phyloP scores from a whole-genome alignment of 2,329 filamentous ascomycete species.

The Beauveria rudraprayagi region DNA sequence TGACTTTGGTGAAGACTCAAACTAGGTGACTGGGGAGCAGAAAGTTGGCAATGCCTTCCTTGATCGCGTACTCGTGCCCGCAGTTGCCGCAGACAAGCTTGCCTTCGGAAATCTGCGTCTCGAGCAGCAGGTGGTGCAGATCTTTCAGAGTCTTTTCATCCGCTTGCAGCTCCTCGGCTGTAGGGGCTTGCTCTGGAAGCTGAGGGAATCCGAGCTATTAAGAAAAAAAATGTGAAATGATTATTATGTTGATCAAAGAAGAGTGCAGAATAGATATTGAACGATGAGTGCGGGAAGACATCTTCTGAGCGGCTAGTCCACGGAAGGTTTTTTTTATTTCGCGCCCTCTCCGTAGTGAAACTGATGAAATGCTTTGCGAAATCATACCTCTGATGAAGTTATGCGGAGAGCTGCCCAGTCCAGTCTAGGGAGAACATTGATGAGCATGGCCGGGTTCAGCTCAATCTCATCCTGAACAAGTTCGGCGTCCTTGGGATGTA shows the following conservation, averaged over 20 bases:
- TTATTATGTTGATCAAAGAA: not conserved
- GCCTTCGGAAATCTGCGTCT: constrained; percentile 84
- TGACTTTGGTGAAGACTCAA: constrained; percentile 21
- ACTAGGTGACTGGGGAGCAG: constrained; percentile 88
- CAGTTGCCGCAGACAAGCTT: constrained; percentile 87
- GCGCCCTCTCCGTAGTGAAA: not conserved
- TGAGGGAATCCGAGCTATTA: constrained; percentile 68
- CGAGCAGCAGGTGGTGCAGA: constrained; percentile 72
- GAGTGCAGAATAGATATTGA: not conserved
- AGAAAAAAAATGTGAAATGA: not conserved
- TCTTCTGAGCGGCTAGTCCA: too few relatives aligned
- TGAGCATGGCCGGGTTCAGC: constrained; percentile 69
- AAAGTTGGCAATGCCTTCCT: constrained; percentile 96
- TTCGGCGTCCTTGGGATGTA: constrained; percentile 88
- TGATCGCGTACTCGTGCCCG: constrained; percentile 87
- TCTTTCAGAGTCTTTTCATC: constrained; percentile 68
- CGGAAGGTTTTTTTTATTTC: too few relatives aligned
- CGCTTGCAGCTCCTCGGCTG: constrained; percentile 50
- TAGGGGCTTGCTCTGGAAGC: constrained; percentile 58
- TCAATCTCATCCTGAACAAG: constrained; percentile 82
- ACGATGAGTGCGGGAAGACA: not conserved
- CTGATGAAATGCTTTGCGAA: not conserved
- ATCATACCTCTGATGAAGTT: constrained; percentile 66
- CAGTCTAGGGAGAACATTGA: constrained; percentile 77
- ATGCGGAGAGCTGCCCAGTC: constrained; percentile 78